Base-by-base conservation (phyloP, 23 red algal species). In the Cyanidiococcus yangmingshanensis region DNA sequence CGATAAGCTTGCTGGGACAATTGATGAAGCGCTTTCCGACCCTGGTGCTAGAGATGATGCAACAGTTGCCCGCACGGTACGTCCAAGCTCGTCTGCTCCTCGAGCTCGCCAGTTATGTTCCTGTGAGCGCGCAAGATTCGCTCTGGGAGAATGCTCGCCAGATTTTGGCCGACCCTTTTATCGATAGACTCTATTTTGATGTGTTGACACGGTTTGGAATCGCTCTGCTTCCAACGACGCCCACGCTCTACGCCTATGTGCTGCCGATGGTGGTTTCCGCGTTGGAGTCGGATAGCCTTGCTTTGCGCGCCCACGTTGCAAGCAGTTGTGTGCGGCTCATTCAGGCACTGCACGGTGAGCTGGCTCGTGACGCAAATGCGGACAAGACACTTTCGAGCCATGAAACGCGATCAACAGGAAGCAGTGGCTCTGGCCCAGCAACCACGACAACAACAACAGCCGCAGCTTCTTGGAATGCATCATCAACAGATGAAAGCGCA, bases 151-250 rank as follows among this genome's bases (percentile, higher is more conserved):
- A 25, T 25, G 63, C 63, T 25, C n/a, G n/a, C n/a, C n/a, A 25
- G 63, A 29, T 35, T 2, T 30, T 71, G 12, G 27, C 12, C 7
- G 63, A 25, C 7, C 63, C 63, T 2, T 7, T 71, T 7, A 35
- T 71, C 16, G 63, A 71, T 35, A 17, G 7, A 29, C 16, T 32
- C 63, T 71, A 71, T 29, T 71, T 71, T 71, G 63, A 71, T 25
- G 21, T 71, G 63, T 12, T 71, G 7, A 29, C 32, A 35, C 63
- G 63, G 3, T 71, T 71, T 30, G 63, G n/a, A 7, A 29, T 29
- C 3, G n/a, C 27, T 12, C n/a, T 71, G 63, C 21, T 71, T 7
- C 63, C 21, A 35, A 35, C 15, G 63, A 7, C n/a, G 21, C 63
- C 63, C n/a, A 3, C n/a, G 63, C 63, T 71, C 12, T 71, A 35